Percentiles rank a stretch among this genome's conserved stretches.
Evolutionary conservation across 306 rosid species (phyloP).

Genomic region (Rosa lucieae): DNA sequence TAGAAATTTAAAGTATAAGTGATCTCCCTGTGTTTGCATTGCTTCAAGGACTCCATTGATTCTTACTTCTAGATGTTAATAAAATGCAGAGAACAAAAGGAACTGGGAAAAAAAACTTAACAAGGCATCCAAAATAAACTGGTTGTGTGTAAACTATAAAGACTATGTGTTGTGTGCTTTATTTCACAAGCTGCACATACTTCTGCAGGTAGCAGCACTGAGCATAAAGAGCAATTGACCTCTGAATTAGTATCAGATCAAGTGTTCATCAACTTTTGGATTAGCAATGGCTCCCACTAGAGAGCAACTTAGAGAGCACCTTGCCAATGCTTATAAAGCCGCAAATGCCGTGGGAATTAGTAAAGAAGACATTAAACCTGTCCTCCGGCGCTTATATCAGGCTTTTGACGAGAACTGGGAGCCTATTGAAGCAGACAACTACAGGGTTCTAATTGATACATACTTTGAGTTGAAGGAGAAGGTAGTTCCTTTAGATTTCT

Average conservation of each 20-base stretch:
- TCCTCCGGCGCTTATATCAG: slow-evolving; percentile 39
- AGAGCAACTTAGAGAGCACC: slow-evolving; percentile 19
- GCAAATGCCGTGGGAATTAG: slow-evolving; percentile 53
- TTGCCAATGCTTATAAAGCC: slow-evolving; percentile 44
- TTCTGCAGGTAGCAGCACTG: background rate
- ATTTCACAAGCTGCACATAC: background rate
- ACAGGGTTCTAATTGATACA: slow-evolving; percentile 60
- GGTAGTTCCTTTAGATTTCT: slow-evolving; percentile 34
- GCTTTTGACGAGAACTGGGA: slow-evolving; percentile 55
- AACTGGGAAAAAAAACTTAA: background rate
- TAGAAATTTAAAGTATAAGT: too few relatives aligned
- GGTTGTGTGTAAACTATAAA: background rate
- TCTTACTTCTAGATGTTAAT: too few relatives aligned
- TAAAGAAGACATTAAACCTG: slow-evolving; percentile 49
- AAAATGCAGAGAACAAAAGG: background rate
- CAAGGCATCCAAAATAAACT: background rate
- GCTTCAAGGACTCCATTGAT: background rate
- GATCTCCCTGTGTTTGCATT: background rate
- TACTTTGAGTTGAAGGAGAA: slow-evolving; percentile 64
- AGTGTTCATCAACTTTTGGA: background rate
- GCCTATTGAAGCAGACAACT: slow-evolving; percentile 72
- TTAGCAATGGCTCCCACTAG: slow-evolving; percentile 42
- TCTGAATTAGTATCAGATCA: background rate
- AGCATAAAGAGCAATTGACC: background rate
- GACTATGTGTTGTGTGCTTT: background rate